Percentiles rank a stretch among this genome's conserved stretches.
Conservation (phyloP, 805 yeast genomes). For the Zygoascus tannicola region DNA sequence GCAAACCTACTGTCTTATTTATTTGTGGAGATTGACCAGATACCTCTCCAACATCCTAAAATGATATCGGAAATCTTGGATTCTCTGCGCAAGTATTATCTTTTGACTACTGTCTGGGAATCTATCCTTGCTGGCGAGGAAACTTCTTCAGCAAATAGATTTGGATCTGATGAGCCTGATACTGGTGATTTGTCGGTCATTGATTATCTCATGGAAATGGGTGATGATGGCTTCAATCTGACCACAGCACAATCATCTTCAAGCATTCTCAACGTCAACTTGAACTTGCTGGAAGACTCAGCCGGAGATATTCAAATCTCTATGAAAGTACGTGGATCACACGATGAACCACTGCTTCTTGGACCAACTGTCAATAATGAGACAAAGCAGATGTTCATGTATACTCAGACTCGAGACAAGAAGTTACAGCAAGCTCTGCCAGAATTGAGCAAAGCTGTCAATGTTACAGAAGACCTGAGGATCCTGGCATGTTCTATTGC, state of each 20-base stretch:
- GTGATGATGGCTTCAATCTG: not conserved
- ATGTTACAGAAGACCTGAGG: not conserved
- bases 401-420: not conserved
- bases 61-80: not conserved
- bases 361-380: not conserved
- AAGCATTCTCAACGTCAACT: not conserved
- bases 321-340: not conserved
- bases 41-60: constrained; percentile 6
- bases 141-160: not conserved
- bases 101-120: not conserved
- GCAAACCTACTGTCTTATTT: constrained; percentile 2
- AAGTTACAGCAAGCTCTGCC: constrained; percentile 1
- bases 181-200: not conserved
- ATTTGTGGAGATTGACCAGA: constrained; percentile 2
- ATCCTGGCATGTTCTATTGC: not conserved
- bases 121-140: not conserved
- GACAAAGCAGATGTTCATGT: constrained; percentile 1
- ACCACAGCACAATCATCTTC: not conserved
- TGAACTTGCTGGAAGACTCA: not conserved
- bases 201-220: constrained; percentile 1
- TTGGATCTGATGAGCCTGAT: not conserved
- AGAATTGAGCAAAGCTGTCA: not conserved
- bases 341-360: not conserved
- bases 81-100: not conserved
- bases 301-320: not conserved